phyloP scores from a whole-genome alignment of 1,284 basidiomycete genomes.

The Microbotryum lychnidis-dioicae region DNA sequence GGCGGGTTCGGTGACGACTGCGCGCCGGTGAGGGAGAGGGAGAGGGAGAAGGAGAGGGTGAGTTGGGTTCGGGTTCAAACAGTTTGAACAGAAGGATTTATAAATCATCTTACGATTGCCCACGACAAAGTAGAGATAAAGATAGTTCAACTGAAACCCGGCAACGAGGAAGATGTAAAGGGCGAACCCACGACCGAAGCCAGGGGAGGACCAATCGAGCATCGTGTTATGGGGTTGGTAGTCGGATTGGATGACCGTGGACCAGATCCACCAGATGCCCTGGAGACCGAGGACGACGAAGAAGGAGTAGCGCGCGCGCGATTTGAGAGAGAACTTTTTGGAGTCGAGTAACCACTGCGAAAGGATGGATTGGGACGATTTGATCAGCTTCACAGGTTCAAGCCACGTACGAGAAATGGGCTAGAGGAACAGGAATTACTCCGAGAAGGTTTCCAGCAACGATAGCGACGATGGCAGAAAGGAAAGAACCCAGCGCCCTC shows the following conservation, averaged over 20 bases:
- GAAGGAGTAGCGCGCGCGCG: constrained; percentile 8
- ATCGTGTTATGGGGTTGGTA: not conserved
- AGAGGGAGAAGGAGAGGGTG: not conserved
- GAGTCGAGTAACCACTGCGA: constrained; percentile 6
- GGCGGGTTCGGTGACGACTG: constrained; percentile 11
- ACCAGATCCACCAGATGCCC: constrained; percentile 23
- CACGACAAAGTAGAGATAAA: constrained; percentile 23
- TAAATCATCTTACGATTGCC: constrained; percentile 33
- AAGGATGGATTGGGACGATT: too few relatives aligned
- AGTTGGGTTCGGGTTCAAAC: not conserved
- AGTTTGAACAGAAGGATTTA: constrained; percentile 20
- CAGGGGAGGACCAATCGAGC: constrained; percentile 10
- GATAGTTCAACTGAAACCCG: constrained; percentile 29
- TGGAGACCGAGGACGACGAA: constrained; percentile 1
- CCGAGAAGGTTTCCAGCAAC: constrained; percentile 18
- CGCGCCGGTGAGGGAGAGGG: too few relatives aligned
- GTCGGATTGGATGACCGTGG: constrained; percentile 8
- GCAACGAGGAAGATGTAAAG: constrained; percentile 1
- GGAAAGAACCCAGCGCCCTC: constrained; percentile 20
- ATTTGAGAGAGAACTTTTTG: constrained; percentile 6
- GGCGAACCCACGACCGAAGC: constrained; percentile 13
- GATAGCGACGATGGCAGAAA: constrained; percentile 19
- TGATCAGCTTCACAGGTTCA: not conserved
- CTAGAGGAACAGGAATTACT: not conserved
- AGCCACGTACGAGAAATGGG: too few relatives aligned